Percentiles rank a stretch among this genome's conserved stretches.
These are phyloP conservation scores for Trametes gibbosa DNA, from an alignment of 768 basidiomycete species.

Conservation along the genomic window DNA sequence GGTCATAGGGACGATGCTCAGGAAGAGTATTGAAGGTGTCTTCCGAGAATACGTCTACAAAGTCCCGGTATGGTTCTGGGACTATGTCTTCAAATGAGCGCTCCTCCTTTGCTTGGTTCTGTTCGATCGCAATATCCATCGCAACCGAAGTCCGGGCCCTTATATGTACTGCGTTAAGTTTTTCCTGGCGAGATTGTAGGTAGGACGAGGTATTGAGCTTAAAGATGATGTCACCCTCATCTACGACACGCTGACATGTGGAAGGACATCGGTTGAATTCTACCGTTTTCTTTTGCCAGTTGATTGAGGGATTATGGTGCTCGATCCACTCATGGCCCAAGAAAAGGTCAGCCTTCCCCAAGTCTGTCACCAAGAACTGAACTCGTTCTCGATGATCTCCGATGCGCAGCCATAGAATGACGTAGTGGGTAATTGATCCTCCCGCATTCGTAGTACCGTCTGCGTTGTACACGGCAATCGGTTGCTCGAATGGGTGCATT, in stretches of 20 bases:
- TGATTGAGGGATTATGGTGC: slow-evolving; percentile 21
- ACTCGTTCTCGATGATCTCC: slow-evolving; percentile 13
- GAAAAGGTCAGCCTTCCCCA: slow-evolving; percentile 14
- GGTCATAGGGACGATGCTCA: slow-evolving; percentile 16
- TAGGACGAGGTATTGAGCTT: not conserved
- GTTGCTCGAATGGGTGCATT: not conserved
- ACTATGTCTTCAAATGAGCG: slow-evolving; percentile 12
- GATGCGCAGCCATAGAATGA: not conserved
- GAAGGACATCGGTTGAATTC: slow-evolving; percentile 9
- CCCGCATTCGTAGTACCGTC: slow-evolving; percentile 12
- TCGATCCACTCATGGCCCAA: slow-evolving; percentile 20
- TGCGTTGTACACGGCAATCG: slow-evolving; percentile 16
- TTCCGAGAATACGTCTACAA: slow-evolving; percentile 2
- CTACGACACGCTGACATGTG: not conserved
- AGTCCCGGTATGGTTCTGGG: slow-evolving; percentile 9
- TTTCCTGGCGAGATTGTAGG: not conserved
- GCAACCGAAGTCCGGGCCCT: not conserved
- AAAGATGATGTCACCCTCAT: not conserved
- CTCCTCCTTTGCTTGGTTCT: not conserved
- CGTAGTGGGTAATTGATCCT: slow-evolving; percentile 13
- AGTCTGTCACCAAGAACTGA: slow-evolving; percentile 8
- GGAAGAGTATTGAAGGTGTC: slow-evolving; percentile 7
- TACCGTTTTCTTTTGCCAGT: slow-evolving; percentile 14
- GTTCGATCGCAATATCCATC: slow-evolving; percentile 12
- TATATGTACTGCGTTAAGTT: not conserved